Evolutionary conservation across 257 asterid species (phyloP), one percentile per base, ranked within the genome.

Genomic region (Voacanga thouarsii): DNA sequence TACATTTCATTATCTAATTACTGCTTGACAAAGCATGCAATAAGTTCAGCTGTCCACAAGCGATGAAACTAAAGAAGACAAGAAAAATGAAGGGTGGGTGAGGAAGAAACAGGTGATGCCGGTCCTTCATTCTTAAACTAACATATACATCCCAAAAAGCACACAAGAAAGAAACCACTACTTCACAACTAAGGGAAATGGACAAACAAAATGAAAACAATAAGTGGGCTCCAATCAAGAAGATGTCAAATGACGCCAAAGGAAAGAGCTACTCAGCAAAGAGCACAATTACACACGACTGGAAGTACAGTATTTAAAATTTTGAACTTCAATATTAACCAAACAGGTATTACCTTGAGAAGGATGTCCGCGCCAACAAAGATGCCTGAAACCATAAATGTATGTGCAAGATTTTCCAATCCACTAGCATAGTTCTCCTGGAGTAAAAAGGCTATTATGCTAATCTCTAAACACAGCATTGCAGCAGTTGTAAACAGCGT

Each of bases 341-440:
- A 74, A 71, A 80, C 49, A 73, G 64, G 56, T 55, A 39, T 81
- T 87, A 95, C 99, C 99, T 93, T 96, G 80, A 95, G 77, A 78
- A 95, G 87, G 79, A 90, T 69, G 84, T 95, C 97, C 10, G 76
- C 89, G 12, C 90, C 96, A 69, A 93, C 97, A 79, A 93, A 71
- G 75, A 90, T 82, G 66, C 97, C 99, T 57, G 98, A 93, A 82
- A 90, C 82, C 37, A 82, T 85, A 86, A 93, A 93, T 50, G 94
- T 91, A 77, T 87, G 99, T 5, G 93, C 90, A 55, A 95, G 86
- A 50, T 93, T 89, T 83, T 91, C 98, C 90, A 93, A 85, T 55
- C 98, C 97, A 87, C 87, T 88, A 47, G 94, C 88, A 72, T 90
- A 90, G 80, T 90, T 91, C 45, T 91, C 97, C 84, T 91, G 90